Conservation (phyloP, 352 stramenopile species). For the Phytophthora uliginosa region DNA sequence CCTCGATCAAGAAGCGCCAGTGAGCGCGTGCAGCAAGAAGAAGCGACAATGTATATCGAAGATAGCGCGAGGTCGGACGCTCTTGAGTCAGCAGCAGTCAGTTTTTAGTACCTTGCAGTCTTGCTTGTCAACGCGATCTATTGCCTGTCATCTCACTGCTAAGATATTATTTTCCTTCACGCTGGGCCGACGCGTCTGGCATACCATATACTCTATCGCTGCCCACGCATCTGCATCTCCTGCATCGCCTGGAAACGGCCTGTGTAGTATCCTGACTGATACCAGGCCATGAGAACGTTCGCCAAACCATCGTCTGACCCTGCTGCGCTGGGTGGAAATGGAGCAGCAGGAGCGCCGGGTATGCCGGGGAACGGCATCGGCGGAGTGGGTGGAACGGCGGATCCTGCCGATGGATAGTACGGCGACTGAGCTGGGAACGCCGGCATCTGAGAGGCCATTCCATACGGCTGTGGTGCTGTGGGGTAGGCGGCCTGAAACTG, state of each 20-base stretch:
- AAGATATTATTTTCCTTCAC: slow-evolving; percentile 1
- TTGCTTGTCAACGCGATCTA: neutral
- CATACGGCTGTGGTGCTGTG: slow-evolving; percentile 33
- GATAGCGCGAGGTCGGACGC: neutral
- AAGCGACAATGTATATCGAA: neutral
- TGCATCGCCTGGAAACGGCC: slow-evolving; percentile 83
- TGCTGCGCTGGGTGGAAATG: slow-evolving; percentile 26
- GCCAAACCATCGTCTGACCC: slow-evolving; percentile 66
- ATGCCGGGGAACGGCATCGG: slow-evolving; percentile 41
- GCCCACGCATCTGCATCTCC: slow-evolving; percentile 64
- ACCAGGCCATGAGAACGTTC: slow-evolving; percentile 86
- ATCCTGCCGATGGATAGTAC: slow-evolving; percentile 34
- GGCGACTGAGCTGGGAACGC: slow-evolving; percentile 28
- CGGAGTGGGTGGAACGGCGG: slow-evolving; percentile 27
- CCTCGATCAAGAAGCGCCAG: slow-evolving; percentile 71
- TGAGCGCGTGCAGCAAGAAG: slow-evolving; percentile 27
- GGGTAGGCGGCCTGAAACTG: slow-evolving; percentile 58
- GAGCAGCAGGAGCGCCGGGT: slow-evolving; percentile 20
- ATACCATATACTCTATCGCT: slow-evolving; percentile 27
- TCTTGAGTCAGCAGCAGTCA: neutral
- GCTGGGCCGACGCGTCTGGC: slow-evolving; percentile 1
- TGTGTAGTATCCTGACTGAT: slow-evolving; percentile 88
- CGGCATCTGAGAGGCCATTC: slow-evolving; percentile 23
- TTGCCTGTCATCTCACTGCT: neutral
- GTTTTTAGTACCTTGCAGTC: neutral